Evolutionary conservation across 495 filamentous ascomycete species (phyloP).

Genomic region (Echria macrotheca): DNA sequence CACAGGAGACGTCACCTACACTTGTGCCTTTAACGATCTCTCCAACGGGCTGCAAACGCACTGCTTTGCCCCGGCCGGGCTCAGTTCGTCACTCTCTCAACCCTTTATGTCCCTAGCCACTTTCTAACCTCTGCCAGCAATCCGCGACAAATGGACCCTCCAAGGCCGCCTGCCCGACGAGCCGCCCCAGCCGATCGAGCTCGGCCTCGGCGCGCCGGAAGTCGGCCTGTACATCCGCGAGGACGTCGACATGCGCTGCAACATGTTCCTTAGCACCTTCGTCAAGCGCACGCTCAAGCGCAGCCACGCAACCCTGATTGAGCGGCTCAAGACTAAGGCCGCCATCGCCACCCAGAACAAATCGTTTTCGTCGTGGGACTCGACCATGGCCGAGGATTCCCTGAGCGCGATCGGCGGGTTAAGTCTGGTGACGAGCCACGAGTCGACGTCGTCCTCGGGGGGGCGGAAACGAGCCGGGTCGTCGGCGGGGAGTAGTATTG

Average conservation of each 20-base stretch:
- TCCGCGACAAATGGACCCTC: slow-evolving; percentile 62
- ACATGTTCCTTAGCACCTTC: slow-evolving; percentile 63
- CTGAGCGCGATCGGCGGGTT: too few relatives aligned
- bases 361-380: background rate
- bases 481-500: too few relatives aligned
- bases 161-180: slow-evolving; percentile 62
- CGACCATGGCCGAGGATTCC: too few relatives aligned
- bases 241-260: slow-evolving; percentile 73
- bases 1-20: slow-evolving; percentile 65
- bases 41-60: slow-evolving; percentile 68
- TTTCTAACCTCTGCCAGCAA: slow-evolving; percentile 35
- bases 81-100: slow-evolving; percentile 14
- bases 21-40: slow-evolving; percentile 67
- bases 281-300: slow-evolving; percentile 73
- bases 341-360: slow-evolving; percentile 16
- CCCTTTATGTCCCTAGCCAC: background rate
- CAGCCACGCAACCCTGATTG: slow-evolving; percentile 60
- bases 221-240: slow-evolving; percentile 69
- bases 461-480: too few relatives aligned
- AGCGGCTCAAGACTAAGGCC: slow-evolving; percentile 58
- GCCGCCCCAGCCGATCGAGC: slow-evolving; percentile 49
- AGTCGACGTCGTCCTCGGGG: too few relatives aligned
- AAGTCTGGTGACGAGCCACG: too few relatives aligned
- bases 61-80: slow-evolving; percentile 51
- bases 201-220: slow-evolving; percentile 54